Evolutionary conservation across 148 eudicot species (phyloP).

Genomic region (Spergularia bocconei): DNA sequence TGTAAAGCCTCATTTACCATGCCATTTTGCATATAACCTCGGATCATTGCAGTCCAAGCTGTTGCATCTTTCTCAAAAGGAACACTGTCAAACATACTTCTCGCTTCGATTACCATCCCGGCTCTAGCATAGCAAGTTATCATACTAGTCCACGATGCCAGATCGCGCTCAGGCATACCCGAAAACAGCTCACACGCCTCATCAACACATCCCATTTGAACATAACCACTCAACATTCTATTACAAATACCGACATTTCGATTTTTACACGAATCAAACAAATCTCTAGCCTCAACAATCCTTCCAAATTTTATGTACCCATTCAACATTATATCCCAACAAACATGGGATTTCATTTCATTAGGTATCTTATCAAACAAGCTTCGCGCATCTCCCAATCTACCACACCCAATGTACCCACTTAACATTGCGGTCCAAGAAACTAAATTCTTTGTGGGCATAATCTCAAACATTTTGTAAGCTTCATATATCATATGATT

Average conservation of each 20-base stretch:
- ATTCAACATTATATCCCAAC: slow-evolving; percentile 66
- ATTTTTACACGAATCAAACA: slow-evolving; percentile 38
- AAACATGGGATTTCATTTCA: slow-evolving; percentile 40
- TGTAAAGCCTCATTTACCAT: slow-evolving; percentile 46
- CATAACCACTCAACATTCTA: slow-evolving; percentile 63
- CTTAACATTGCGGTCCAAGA: slow-evolving; percentile 68
- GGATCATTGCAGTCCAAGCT: slow-evolving; percentile 55
- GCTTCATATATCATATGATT: slow-evolving; percentile 49
- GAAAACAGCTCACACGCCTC: slow-evolving; percentile 39
- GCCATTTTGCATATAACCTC: slow-evolving; percentile 43
- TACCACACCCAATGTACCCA: slow-evolving; percentile 53
- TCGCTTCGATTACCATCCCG: slow-evolving; percentile 46
- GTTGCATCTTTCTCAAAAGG: slow-evolving; percentile 50
- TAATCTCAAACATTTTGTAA: slow-evolving; percentile 43
- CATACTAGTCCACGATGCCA: slow-evolving; percentile 63
- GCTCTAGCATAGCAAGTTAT: slow-evolving; percentile 44
- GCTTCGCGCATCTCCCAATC: slow-evolving; percentile 42
- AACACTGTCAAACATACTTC: slow-evolving; percentile 46
- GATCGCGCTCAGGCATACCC: slow-evolving; percentile 45
- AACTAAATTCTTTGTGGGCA: slow-evolving; percentile 54
- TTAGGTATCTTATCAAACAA: slow-evolving; percentile 45
- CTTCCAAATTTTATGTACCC: slow-evolving; percentile 48
- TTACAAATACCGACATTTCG: slow-evolving; percentile 43
- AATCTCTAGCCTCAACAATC: slow-evolving; percentile 38
- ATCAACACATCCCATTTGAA: slow-evolving; percentile 38